Evolutionary conservation across 345 rosid species (phyloP), one percentile per base, ranked within the genome.

Genomic region (Geranium brycei): DNA sequence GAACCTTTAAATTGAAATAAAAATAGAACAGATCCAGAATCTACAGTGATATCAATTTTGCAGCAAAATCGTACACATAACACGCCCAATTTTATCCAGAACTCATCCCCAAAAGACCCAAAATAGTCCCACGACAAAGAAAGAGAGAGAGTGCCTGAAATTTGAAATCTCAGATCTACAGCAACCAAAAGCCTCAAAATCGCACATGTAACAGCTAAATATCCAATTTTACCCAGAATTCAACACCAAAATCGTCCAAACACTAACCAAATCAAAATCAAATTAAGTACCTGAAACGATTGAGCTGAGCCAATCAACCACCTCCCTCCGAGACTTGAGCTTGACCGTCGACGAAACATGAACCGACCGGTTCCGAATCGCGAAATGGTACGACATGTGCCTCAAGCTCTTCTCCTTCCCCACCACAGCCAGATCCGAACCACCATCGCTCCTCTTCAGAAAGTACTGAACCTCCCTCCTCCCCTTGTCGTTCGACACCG

Each of bases 401-500:
- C 78, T 73, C 69, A 72, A 61, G 74, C 73, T 83, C 66, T 66
- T 84, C 72, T 82, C 77, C 77, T 75, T 87, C 23, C 88, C 97
- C n/a, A 84, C 41, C 62, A 85, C 85, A 32, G 83, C 92, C 70
- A 90, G 88, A 81, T 84, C 91, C 62, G 72, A 68, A 28, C 62
- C 62, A 0, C 91, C 90, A 57, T 84, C 88, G 56, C 18, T 74
- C 66, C 81, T 81, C 72, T 78, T 89, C 31, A 85, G 80, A 63
- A 78, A 85, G 63, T 82, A 90, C 55, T 68, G 90, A 70, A 87
- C 78, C 82, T 76, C 90, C 4, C 72, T 74, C 76, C 80, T 81
- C 59, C 86, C 90, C 58, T 65, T 78, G n/a, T 76, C 75, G 78
- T 59, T 73, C 57, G 75, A 77, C 63, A 74, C 82, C 51, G 67